Evolutionary conservation across 495 filamentous ascomycete species (phyloP), one percentile per base, ranked within the genome.

Genomic region (Rusavskia elegans): DNA sequence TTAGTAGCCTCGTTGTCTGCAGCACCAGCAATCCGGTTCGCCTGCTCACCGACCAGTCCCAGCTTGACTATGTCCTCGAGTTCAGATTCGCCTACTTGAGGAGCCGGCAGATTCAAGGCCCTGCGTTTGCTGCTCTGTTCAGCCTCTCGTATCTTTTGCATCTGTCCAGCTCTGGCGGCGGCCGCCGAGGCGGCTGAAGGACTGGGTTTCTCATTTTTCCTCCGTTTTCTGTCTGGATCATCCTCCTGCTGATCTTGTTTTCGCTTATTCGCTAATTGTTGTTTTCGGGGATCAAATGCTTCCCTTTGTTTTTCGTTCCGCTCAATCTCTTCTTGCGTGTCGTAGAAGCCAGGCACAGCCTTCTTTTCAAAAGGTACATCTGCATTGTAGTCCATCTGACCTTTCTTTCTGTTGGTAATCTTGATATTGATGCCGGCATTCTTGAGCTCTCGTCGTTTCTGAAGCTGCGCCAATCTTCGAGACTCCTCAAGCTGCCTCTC

Each of bases 331-430:
- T 95, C 88, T 7, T 66, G 71, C 2, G 92, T 97, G 58, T 98
- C 92, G 66, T 88, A 95, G 61, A 98, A 98, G 32, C 92, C 92
- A 50, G 85, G 77, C 5, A 85, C 84, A 0, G 89, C 79, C 38
- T 81, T 83, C 67, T 94, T 95, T 67, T 98, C 92, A 59, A 98
- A 96, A 3, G 93, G 92, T 53, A 97, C 92, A 60, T 97, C 92
- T 52, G 92, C 93, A 63, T 97, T 97, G 71, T 98, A 98, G 64
- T 98, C 92, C 89, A 98, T 97, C 71, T 96, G 82, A 1, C 89
- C 89, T 68, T 84, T 82, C 70, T 96, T 96, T 48, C 83, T 78
- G 25, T 84, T 93, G n/a, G 81, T 79, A 35, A 97, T 80, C 66
- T 96, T 97, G 70, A 97, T 90, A 57, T 98, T 97, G 67, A 98